Base-by-base conservation (phyloP, 2,329 filamentous ascomycete genomes). In the Colletotrichum sp. region DNA sequence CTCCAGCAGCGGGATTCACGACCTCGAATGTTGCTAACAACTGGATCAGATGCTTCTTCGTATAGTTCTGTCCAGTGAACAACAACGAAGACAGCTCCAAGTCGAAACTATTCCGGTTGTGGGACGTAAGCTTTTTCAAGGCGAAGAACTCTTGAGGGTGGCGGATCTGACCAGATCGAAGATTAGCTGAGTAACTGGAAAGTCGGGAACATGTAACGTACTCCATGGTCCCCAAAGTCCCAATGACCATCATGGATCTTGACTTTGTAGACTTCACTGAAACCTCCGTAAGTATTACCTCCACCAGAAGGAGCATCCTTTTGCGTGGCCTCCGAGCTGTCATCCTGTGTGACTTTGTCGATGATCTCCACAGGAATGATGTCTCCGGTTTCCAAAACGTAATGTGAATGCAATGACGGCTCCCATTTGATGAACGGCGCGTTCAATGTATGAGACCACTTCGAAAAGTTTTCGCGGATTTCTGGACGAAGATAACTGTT, bases 81-180 rank as follows among this genome's bases (percentile, higher is more conserved):
- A 72, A 9, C 18, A 76, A 39, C 2, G 64, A 67, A 2, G 73
- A 72, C 6, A 72, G 26, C 15, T 76, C 73, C 13, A 72, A n/a
- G 30, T 68, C 62, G 18, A 76, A 72, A 7, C 18, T 64, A 2
- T 36, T 9, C 0, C 55, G 62, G 8, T 36, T 68, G 3, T 72
- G 63, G 2, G 73, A 76, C 4, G 69, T 76, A n/a, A 76, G 63
- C 32, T 72, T 76, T 28, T 76, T 76, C 13, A 76, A 49, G 1
- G 73, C 73, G 4, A 76, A 76, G 6, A 39, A 72, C 4, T 55
- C 55, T 26, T 72, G 69, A 13, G 73, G 73, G n/a, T 72, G 68
- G 1, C 69, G 68, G 8, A 76, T 72, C 73, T 76, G 16, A 8
- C 28, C 15, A 34, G 1, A 26, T 10, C 18, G 21, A 32, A 24